Evolutionary conservation across 2,329 filamentous ascomycete species (phyloP).

Genomic region (Pseudopithomyces maydicus): DNA sequence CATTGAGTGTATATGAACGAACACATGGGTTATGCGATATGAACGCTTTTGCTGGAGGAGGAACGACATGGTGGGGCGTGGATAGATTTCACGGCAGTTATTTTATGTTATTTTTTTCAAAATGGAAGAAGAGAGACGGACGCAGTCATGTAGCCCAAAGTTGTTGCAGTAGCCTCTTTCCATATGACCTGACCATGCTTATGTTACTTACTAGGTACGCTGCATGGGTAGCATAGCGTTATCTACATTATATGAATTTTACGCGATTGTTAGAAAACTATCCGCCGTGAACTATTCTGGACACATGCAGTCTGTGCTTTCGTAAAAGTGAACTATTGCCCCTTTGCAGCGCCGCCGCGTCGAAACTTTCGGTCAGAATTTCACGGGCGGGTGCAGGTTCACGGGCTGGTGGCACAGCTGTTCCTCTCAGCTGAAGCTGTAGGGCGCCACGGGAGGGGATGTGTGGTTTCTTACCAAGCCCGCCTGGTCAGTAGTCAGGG

Average conservation of each 20-base stretch:
- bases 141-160: background rate
- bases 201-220: conserved; percentile 1
- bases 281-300: background rate
- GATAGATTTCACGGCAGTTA: background rate
- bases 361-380: background rate
- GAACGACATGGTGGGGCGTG: background rate
- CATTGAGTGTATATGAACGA: background rate
- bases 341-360: background rate
- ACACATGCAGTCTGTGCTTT: background rate
- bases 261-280: background rate
- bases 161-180: background rate
- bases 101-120: background rate
- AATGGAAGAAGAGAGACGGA: background rate
- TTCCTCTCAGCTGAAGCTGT: background rate
- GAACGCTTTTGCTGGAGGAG: background rate
- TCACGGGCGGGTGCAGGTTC: background rate
- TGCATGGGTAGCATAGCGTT: conserved; percentile 11
- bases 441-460: background rate
- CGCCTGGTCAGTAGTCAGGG: background rate
- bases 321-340: background rate
- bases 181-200: background rate
- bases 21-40: background rate
- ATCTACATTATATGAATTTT: conserved; percentile 1
- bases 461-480: conserved; percentile 2
- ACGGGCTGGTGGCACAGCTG: background rate